phyloP scores from a whole-genome alignment of 176 grass and related monocot species.

The Echinochloa phyllopogon region DNA sequence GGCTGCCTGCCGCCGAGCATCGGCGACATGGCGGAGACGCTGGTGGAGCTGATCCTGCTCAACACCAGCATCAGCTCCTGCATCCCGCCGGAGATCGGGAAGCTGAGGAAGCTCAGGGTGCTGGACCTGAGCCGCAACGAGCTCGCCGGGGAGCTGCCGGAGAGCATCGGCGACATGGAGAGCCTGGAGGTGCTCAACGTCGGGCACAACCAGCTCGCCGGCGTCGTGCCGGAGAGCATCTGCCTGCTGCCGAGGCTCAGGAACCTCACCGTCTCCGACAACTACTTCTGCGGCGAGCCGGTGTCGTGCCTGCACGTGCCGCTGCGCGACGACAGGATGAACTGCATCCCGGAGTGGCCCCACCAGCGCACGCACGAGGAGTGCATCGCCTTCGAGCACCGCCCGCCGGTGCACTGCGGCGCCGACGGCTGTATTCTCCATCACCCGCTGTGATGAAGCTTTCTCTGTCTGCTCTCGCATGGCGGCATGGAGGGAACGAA shows the following conservation, averaged over 20 bases:
- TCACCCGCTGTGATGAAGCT: slow-evolving; percentile 30
- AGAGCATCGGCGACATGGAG: slow-evolving; percentile 69
- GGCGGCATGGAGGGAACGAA: too few species aligned
- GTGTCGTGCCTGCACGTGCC: slow-evolving; percentile 71
- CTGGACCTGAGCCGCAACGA: slow-evolving; percentile 89
- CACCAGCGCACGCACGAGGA: slow-evolving; percentile 72
- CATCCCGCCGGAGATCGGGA: slow-evolving; percentile 78
- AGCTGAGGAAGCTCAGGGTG: slow-evolving; percentile 75
- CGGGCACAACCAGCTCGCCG: slow-evolving; percentile 68
- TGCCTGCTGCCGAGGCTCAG: slow-evolving; percentile 67
- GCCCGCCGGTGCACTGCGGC: slow-evolving; percentile 75
- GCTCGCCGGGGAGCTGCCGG: slow-evolving; percentile 69
- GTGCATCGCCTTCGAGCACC: slow-evolving; percentile 68
- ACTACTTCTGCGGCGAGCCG: slow-evolving; percentile 81
- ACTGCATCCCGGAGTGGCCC: slow-evolving; percentile 78
- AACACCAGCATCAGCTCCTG: slow-evolving; percentile 84
- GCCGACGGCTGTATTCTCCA: slow-evolving; percentile 65
- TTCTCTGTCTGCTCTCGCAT: not conserved
- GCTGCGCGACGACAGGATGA: slow-evolving; percentile 64
- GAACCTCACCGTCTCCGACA: slow-evolving; percentile 81
- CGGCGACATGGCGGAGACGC: slow-evolving; percentile 67
- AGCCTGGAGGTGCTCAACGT: slow-evolving; percentile 89
- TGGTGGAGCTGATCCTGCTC: slow-evolving; percentile 75
- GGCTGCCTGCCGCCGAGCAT: slow-evolving; percentile 78
- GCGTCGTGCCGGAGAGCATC: slow-evolving; percentile 62